A percentile compares a stretch with the other conserved stretches of the same genome.
These are phyloP conservation scores for Cucurbita moschata DNA, from an alignment of 306 rosid genomes.

Conservation along the genomic window DNA sequence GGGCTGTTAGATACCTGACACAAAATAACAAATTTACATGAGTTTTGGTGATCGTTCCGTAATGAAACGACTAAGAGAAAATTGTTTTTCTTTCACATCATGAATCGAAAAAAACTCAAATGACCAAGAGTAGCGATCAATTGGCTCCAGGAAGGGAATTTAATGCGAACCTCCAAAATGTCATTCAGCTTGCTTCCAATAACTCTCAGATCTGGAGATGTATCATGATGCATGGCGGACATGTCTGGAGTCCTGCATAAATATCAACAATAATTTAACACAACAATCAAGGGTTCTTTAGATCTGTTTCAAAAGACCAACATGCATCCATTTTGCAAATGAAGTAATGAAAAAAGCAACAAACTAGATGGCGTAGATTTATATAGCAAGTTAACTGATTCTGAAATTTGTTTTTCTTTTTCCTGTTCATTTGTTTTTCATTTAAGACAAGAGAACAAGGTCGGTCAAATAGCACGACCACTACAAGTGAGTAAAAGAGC, in stretches of 20 bases:
- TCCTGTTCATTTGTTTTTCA: too few relatives aligned
- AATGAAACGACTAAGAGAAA: background rate
- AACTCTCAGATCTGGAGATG: constrained; percentile 65
- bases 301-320: too few relatives aligned
- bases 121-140: background rate
- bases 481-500: background rate
- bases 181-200: constrained; percentile 62
- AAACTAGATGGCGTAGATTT: too few relatives aligned
- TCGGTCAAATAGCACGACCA: background rate
- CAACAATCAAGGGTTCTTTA: too few relatives aligned
- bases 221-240: constrained; percentile 85
- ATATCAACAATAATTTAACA: background rate
- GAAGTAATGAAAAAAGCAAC: background rate
- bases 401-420: too few relatives aligned
- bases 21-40: background rate
- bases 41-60: background rate
- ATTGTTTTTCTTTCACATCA: background rate
- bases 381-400: too few relatives aligned
- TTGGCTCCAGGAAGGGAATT: background rate
- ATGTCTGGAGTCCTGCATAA: constrained; percentile 74
- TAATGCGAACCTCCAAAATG: constrained; percentile 48
- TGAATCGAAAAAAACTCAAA: background rate
- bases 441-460: background rate
- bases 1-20: constrained; percentile 60
- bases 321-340: background rate